Base-by-base conservation (phyloP, 768 basidiomycete genomes). In the Serpula lacrymans region DNA sequence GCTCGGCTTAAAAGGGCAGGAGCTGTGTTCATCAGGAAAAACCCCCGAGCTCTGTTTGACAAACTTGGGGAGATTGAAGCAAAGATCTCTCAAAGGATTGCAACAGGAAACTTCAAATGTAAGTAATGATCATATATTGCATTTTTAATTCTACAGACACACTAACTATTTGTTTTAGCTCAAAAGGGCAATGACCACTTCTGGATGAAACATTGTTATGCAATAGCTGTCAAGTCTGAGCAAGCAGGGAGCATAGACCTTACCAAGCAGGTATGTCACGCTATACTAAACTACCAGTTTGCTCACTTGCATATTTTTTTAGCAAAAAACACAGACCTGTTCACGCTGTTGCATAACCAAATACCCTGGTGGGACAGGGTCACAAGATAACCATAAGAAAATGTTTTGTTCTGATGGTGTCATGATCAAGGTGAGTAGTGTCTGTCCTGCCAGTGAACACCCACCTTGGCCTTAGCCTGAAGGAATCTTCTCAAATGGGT, bases 351-450 rank as follows among this genome's bases (percentile, higher is more conserved):
- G 21, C 12, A 43, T 10, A 3, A 13, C 39, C 13, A 43, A 27
- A 37, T 43, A 43, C 26, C 39, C 39, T n/a, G 39, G 44, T 12
- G n/a, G 30, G 27, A 16, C n/a, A 11, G 44, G 44, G 10, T 20
- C 30, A 12, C 44, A 17, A 6, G 30, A 41, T 28, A 45, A 45
- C 31, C 44, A 45, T 18, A 45, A 45, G 36, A 21, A 39, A 36
- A 13, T 3, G 10, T n/a, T n/a, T n/a, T n/a, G n/a, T n/a, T n/a
- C n/a, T n/a, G n/a, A n/a, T n/a, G n/a, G n/a, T n/a, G n/a, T n/a
- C n/a, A n/a, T n/a, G n/a, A n/a, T n/a, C n/a, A n/a, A n/a, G n/a
- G n/a, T n/a, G n/a, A n/a, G n/a, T n/a, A n/a, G n/a, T n/a, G n/a
- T n/a, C n/a, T n/a, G n/a, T n/a, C n/a, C n/a, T n/a, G n/a, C n/a